phyloP scores from a whole-genome alignment of 306 rosid species.

The Styphnolobium japonicum region DNA sequence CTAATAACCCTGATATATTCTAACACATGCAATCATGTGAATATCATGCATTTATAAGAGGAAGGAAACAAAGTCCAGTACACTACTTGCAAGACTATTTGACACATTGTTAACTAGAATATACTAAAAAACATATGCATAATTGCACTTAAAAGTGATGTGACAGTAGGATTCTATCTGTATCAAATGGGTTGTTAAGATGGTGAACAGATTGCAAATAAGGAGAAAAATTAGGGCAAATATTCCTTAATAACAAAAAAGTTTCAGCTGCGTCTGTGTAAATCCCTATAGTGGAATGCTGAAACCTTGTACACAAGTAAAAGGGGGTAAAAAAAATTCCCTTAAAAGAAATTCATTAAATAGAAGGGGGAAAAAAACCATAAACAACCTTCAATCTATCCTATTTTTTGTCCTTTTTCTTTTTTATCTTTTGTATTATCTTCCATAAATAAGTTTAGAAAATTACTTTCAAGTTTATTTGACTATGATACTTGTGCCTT shows the following conservation, averaged over 20 bases:
- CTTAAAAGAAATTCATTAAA: background rate
- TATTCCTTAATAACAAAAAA: background rate
- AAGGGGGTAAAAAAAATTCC: background rate
- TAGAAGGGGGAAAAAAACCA: background rate
- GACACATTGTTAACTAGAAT: background rate
- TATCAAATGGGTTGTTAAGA: constrained; percentile 6
- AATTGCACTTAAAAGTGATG: background rate
- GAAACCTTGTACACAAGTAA: background rate
- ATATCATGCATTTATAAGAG: background rate
- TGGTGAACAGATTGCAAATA: background rate
- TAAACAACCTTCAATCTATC: background rate
- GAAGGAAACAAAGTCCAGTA: background rate
- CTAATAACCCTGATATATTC: no score
- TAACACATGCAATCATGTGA: constrained; percentile 10
- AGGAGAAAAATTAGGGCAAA: background rate
- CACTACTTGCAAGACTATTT: background rate
- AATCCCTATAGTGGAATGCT: background rate
- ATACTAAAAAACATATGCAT: constrained; percentile 1
- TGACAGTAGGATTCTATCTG: background rate
- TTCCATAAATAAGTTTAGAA: background rate
- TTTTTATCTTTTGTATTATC: background rate
- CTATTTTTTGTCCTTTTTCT: background rate
- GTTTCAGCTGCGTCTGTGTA: background rate
- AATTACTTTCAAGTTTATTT: background rate
- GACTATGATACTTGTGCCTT: background rate